Conservation (phyloP, 352 stramenopile genomes). For the Peronospora farinosa region DNA sequence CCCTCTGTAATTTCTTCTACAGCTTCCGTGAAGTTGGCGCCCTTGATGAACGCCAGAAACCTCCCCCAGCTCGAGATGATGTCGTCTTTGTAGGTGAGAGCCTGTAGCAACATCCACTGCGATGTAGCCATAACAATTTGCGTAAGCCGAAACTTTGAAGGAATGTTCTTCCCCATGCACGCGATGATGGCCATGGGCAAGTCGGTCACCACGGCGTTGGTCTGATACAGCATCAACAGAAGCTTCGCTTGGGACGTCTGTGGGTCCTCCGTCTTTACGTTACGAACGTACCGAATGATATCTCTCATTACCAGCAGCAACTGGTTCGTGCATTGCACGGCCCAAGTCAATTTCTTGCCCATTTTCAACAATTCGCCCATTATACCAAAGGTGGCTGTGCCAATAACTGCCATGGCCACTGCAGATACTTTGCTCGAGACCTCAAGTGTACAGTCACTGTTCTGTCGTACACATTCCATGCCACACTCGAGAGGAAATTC, state of each 20-base stretch:
- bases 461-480: slow-evolving; percentile 65
- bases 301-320: too few species aligned
- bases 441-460: slow-evolving; percentile 47
- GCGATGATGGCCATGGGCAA: slow-evolving; percentile 44
- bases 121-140: slow-evolving; percentile 13
- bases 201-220: slow-evolving; percentile 49
- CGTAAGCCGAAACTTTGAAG: neutral
- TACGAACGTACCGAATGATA: too few species aligned
- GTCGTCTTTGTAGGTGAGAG: slow-evolving; percentile 8
- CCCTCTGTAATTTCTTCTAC: slow-evolving; percentile 8
- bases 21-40: slow-evolving; percentile 17
- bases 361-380: slow-evolving; percentile 42
- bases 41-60: slow-evolving; percentile 37
- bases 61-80: slow-evolving; percentile 30
- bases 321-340: too few species aligned
- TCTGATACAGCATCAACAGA: slow-evolving; percentile 40
- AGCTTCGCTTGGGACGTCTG: slow-evolving; percentile 51
- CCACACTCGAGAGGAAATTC: slow-evolving; percentile 69
- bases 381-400: slow-evolving; percentile 46
- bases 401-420: slow-evolving; percentile 39
- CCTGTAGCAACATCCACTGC: neutral
- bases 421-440: slow-evolving; percentile 45
- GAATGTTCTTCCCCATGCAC: slow-evolving; percentile 36
- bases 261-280: too few species aligned
- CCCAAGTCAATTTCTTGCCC: slow-evolving; percentile 35